Base-by-base conservation (phyloP, 2,329 filamentous ascomycete genomes). In the Phyllosticta citribraziliensis region DNA sequence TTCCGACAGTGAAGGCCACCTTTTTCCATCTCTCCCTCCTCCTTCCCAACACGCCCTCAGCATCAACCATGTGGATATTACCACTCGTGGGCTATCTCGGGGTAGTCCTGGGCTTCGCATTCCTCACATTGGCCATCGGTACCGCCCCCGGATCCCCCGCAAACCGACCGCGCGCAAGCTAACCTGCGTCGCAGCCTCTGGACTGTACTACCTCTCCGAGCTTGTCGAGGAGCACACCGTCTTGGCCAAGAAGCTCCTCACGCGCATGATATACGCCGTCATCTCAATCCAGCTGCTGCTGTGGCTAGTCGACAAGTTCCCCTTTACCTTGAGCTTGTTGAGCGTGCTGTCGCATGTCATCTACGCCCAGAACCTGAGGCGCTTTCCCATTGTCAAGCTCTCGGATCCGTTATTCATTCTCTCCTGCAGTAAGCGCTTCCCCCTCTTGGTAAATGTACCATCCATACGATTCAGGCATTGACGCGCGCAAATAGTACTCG, bases 211-310 rank as follows among this genome's bases (percentile, higher is more conserved):
- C 74, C 87, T 99, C 59, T 97, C 93, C 24, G 94, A 99, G 75
- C 86, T 97, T 14, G 94, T 99, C 64, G 94, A 99, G 77, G 94
- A 99, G 75, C 93, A 99, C 72, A 97, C 93, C 3, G 93, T 97
- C 11, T 76, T 96, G 64, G 89, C 92, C 12, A 96, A 96, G 73
- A 89, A 88, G 62, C 79, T 97, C n/a, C 81, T 99, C 58, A 88
- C 84, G 35, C 86, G 85, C 52, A 80, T 97, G 61, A 97, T 97
- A 69, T 96, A 96, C 77, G 79, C 77, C 64, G 85, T 96, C 65
- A 87, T 97, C 64, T 82, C 69, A 30, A 72, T 91, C 6, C 93
- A 97, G 73, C 64, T 85, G 10, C 76, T 93, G 3, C 85, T 97
- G 10, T 86, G 85, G 70, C 64, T 94, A 17, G 74, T 97, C 67